Percentiles rank a stretch among this genome's conserved stretches.
phyloP scores from a whole-genome alignment of 306 rosid genomes.

The Benincasa hispida region DNA sequence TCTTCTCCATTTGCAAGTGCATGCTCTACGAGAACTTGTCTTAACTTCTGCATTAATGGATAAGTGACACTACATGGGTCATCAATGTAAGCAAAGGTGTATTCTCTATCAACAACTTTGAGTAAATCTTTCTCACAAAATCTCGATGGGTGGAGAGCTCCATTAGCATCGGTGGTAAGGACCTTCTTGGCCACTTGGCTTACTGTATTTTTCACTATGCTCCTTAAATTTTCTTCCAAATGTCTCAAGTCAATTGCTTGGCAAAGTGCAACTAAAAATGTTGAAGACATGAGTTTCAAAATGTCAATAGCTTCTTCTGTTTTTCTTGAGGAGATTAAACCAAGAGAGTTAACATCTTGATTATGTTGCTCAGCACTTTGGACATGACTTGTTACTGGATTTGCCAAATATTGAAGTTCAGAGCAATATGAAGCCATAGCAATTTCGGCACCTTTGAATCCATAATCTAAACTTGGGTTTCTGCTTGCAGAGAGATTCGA shows the following conservation, averaged over 20 bases:
- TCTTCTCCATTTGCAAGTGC: conserved; percentile 43
- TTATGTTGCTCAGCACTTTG: conserved; percentile 91
- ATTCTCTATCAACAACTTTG: conserved; percentile 30
- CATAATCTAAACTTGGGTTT: conserved; percentile 81
- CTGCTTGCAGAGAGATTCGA: conserved; percentile 65
- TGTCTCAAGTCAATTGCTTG: conserved; percentile 3
- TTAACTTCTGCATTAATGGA: conserved; percentile 25
- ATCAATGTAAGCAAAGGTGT: neutral
- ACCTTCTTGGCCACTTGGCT: conserved; percentile 38
- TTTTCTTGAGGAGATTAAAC: conserved; percentile 66
- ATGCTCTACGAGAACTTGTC: conserved; percentile 64
- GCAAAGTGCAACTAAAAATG: conserved; percentile 53
- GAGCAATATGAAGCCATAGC: conserved; percentile 93
- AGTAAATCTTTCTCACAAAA: conserved; percentile 75
- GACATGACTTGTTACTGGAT: conserved; percentile 81
- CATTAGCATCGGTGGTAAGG: conserved; percentile 50
- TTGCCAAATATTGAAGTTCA: conserved; percentile 64
- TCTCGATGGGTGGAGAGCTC: conserved; percentile 75
- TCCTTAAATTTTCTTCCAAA: neutral
- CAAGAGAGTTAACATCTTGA: conserved; percentile 85
- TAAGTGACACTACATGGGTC: neutral
- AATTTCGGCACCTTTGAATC: conserved; percentile 80
- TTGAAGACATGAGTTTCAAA: conserved; percentile 70
- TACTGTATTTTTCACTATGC: neutral
- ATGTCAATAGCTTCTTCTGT: conserved; percentile 67